Conservation (phyloP, 2,329 filamentous ascomycete species). For the Xylaria sp. region DNA sequence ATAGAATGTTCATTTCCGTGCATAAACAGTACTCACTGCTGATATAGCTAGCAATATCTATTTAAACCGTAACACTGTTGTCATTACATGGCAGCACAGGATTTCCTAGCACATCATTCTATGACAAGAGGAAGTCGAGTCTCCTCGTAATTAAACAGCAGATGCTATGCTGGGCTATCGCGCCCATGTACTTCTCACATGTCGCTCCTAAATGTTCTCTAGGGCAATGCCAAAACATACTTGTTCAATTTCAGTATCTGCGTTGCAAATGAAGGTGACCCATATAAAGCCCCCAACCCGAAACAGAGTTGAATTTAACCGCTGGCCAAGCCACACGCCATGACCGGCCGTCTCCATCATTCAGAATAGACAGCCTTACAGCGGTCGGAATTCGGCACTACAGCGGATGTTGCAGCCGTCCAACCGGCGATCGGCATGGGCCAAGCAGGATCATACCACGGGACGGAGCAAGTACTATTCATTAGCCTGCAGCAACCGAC, state of each 20-base stretch:
- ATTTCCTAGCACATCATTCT: neutral
- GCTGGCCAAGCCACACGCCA: conserved; percentile 7
- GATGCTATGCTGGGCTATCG: neutral
- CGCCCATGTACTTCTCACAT: neutral
- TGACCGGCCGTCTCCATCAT: neutral
- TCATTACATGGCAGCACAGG: neutral
- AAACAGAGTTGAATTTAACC: conserved; percentile 14
- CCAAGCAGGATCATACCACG: conserved; percentile 11
- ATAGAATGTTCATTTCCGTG: too few species aligned
- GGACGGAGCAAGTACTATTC: conserved; percentile 1
- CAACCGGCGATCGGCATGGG: conserved; percentile 24
- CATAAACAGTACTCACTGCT: too few species aligned
- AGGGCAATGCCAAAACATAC: neutral
- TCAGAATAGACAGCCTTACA: neutral
- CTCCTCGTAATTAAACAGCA: neutral
- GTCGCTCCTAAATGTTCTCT: too few species aligned
- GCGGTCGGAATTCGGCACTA: conserved; percentile 20
- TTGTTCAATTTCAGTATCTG: too few species aligned
- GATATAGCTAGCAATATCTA: neutral
- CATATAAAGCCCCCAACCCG: neutral
- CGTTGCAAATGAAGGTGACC: conserved; percentile 1
- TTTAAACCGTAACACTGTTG: neutral
- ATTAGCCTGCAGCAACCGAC: neutral
- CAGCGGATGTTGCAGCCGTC: conserved; percentile 11
- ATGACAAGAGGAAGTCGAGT: neutral